These are phyloP conservation scores for Athelia sp. DNA, from an alignment of 1,284 basidiomycete species.

Conservation along the genomic window DNA sequence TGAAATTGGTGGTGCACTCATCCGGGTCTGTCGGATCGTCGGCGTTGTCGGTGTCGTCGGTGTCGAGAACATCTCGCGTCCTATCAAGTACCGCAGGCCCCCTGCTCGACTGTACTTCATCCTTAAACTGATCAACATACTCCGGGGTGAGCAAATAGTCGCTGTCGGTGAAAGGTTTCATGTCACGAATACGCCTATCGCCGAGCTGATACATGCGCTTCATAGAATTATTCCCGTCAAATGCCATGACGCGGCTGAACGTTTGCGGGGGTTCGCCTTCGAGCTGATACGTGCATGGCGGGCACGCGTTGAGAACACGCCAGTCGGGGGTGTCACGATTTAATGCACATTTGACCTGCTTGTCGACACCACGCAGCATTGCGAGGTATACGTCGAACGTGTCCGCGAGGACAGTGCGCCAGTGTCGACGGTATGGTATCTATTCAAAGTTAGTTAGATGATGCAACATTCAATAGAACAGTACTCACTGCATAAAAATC, in stretches of 20 bases:
- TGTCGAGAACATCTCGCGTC: not conserved
- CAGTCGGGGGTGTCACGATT: not conserved
- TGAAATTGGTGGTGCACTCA: not conserved
- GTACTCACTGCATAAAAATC: not conserved
- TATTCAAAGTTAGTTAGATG: not conserved
- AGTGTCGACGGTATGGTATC: not conserved
- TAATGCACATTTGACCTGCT: not conserved
- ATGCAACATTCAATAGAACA: not conserved
- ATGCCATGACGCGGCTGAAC: not conserved
- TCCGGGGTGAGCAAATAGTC: not conserved
- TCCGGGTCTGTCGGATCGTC: not conserved
- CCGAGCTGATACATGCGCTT: not conserved
- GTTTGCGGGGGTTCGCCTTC: not conserved
- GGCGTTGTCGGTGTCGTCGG: not conserved
- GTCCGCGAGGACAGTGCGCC: not conserved
- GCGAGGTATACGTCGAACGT: not conserved
- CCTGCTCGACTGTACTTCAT: not conserved
- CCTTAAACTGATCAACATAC: constrained; percentile 8
- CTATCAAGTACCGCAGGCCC: not conserved
- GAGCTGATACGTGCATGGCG: not conserved
- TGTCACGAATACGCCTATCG: not conserved
- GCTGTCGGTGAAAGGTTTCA: not conserved
- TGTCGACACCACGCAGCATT: not conserved
- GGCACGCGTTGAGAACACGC: not conserved
- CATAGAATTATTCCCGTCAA: constrained; percentile 1